Base-by-base conservation (phyloP, 2,329 filamentous ascomycete species). In the Pseudogymnoascus sp. region DNA sequence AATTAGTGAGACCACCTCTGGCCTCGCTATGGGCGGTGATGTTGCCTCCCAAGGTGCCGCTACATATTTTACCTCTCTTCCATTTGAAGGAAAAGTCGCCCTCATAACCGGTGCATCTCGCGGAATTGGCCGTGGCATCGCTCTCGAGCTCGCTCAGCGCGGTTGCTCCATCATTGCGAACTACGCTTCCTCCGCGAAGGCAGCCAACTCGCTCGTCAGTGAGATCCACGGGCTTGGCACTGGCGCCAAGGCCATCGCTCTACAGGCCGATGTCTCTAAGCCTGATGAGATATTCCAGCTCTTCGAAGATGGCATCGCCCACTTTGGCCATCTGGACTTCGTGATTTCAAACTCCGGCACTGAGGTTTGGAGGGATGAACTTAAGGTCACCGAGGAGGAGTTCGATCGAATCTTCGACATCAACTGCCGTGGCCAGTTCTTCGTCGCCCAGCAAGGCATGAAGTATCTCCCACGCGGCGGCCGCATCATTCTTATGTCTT, bases 361-460 rank as follows among this genome's bases (percentile, higher is more conserved):
- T 13, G 62, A 61, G 40, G 38, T 63, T 29, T 56, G 33, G 26
- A 65, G 61, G 35, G 24, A 21, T 13, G 62, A 56, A 21, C 60
- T 63, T 4, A 40, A 64, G 16, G 40, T 64, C 53, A 63, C 62
- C 21, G 35, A 63, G 38, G 42, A 38, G 21, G 63, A 64, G 24
- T 60, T 64, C 26, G 50, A 63, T 31, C 26, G 40, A 33, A 84
- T 88, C 77, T 82, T 88, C 68, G 76, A 80, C 26, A 78, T 88
- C 64, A 89, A 89, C 67, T 81, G 88, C 40, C 78, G 76, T 35
- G 86, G 86, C 8, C 79, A 90, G 76, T 90, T 90, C 80, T 90
- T 90, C 74, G 86, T 90, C 62, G 87, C 86, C 29, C 86, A 89
- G 77, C 84, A 87, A 63, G 88, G 84, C 13, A 88, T 88, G 76